These are phyloP conservation scores for Zymoseptoria passerinii DNA, from an alignment of 2,329 filamentous ascomycete species.

Conservation along the genomic window DNA sequence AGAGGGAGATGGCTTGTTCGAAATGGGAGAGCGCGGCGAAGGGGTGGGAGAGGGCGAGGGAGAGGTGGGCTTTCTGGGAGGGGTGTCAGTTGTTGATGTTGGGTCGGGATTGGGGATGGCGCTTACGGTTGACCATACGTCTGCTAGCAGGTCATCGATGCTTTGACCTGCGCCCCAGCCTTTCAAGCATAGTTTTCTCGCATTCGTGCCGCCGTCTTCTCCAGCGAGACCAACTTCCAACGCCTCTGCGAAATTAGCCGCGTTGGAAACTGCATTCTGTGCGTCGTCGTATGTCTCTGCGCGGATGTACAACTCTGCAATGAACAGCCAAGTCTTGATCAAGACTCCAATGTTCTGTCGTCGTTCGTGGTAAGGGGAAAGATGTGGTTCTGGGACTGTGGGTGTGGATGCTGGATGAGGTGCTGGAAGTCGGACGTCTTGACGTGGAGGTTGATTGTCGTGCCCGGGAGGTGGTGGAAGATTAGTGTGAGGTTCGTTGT, in stretches of 20 bases:
- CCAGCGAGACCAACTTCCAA: conserved; percentile 58
- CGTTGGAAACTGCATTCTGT: conserved; percentile 71
- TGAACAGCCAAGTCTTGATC: conserved; percentile 79
- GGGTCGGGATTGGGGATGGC: neutral
- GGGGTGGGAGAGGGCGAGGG: conserved; percentile 52
- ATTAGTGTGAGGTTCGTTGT: conserved; percentile 31
- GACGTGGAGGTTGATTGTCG: conserved; percentile 33
- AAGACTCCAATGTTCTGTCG: conserved; percentile 53
- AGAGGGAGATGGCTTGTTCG: conserved; percentile 72
- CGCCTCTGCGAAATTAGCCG: conserved; percentile 61
- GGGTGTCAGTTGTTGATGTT: conserved; percentile 14
- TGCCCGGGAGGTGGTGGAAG: conserved; percentile 35
- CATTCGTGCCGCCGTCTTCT: conserved; percentile 51
- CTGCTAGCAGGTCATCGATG: conserved; percentile 74
- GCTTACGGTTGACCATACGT: conserved; percentile 72
- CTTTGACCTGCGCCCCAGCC: conserved; percentile 76
- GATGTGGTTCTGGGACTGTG: conserved; percentile 38
- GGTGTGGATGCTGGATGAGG: conserved; percentile 30
- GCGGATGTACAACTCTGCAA: conserved; percentile 78
- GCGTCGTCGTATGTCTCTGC: conserved; percentile 74
- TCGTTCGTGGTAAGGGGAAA: conserved; percentile 44
- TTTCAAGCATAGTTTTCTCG: conserved; percentile 52
- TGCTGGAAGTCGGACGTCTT: conserved; percentile 38
- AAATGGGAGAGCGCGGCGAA: conserved; percentile 68
- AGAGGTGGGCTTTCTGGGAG: conserved; percentile 57